Conservation (phyloP, 208 protist genomes). For the Wallacemonas rigidus region DNA sequence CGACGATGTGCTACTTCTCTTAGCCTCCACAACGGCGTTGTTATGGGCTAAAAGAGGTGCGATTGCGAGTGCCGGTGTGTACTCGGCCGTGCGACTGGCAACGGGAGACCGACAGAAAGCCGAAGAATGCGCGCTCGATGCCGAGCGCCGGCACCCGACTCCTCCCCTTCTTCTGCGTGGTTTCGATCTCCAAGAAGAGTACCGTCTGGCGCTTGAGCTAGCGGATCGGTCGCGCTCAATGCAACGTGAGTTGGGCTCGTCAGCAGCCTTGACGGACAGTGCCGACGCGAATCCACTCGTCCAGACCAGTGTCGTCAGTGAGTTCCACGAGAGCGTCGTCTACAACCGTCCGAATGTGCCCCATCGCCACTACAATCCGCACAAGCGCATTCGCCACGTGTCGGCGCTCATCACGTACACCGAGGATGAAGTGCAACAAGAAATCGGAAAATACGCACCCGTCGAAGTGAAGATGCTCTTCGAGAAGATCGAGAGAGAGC, state of each 20-base stretch:
- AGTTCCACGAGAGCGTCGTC: conserved; percentile 23
- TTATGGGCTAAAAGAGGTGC: conserved; percentile 70
- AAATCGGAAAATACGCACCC: conserved; percentile 35
- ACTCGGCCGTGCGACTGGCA: conserved; percentile 28
- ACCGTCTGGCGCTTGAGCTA: conserved; percentile 19
- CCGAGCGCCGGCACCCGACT: conserved; percentile 12
- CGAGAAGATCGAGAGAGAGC: conserved; percentile 53
- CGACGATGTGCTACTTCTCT: conserved; percentile 74
- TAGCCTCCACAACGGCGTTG: conserved; percentile 66
- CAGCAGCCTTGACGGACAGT: background rate
- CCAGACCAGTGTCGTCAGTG: conserved; percentile 35
- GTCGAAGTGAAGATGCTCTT: conserved; percentile 60
- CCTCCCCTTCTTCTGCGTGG: conserved; percentile 23
- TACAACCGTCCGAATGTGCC: conserved; percentile 57
- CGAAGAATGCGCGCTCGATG: conserved; percentile 23
- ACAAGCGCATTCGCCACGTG: conserved; percentile 41
- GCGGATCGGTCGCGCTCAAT: conserved; percentile 2
- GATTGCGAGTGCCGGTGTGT: conserved; percentile 38
- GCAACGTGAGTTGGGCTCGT: background rate
- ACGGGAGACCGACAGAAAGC: conserved; percentile 42
- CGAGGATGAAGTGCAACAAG: conserved; percentile 36
- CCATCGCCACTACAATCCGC: conserved; percentile 60
- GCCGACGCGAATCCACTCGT: conserved; percentile 1
- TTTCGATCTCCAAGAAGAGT: conserved; percentile 45
- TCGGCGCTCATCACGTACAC: conserved; percentile 34